Evolutionary conservation across 164 flowering plant genomes (phyloP), one percentile per base, ranked within the genome.

Genomic region (Stephania japonica): DNA sequence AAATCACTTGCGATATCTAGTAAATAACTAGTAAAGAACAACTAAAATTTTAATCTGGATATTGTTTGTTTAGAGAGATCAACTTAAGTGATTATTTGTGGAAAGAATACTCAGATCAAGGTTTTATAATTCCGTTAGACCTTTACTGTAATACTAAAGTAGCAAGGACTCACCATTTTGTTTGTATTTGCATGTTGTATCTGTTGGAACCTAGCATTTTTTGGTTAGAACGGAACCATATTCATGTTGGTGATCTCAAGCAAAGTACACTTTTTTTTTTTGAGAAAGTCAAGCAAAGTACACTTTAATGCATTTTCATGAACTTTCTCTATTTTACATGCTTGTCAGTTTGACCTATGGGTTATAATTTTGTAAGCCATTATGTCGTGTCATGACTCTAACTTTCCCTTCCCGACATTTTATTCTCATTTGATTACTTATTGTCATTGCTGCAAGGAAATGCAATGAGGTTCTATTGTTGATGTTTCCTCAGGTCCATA

Each of bases 401-500:
- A 50, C 19, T n/a, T n/a, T 44, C 5, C 19, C 19, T 50, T 50
- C 59, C 59, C 59, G 18, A 16, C 19, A 4, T 3, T 56, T 56
- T 56, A 13, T 19, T 56, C 1, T n/a, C 62, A 16, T 47, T 18
- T 25, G 19, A 42, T 64, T 42, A 43, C 42, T 65, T 67, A 14
- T 5, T 23, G 42, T 63, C 6, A 42, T 56, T 68, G 42, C 47
- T 73, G 26, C 44, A 66, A 66, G 41, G 50, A 24, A 27, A 43
- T 76, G 24, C 27, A 59, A 26, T 67, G 27, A 63, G 41, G n/a
- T 61, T 64, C 70, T 18, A 27, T 75, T 19, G 73, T 72, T 68
- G 38, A 42, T 75, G 76, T 27, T 42, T 68, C 66, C 71, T 59
- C 81, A 93, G 99, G 89, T 93, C 38, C 98, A 95, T 78, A 92